A percentile compares a stretch with the other conserved stretches of the same genome.
Evolutionary conservation across 2,329 filamentous ascomycete genomes (phyloP).

Genomic region (Xylaria sp.): DNA sequence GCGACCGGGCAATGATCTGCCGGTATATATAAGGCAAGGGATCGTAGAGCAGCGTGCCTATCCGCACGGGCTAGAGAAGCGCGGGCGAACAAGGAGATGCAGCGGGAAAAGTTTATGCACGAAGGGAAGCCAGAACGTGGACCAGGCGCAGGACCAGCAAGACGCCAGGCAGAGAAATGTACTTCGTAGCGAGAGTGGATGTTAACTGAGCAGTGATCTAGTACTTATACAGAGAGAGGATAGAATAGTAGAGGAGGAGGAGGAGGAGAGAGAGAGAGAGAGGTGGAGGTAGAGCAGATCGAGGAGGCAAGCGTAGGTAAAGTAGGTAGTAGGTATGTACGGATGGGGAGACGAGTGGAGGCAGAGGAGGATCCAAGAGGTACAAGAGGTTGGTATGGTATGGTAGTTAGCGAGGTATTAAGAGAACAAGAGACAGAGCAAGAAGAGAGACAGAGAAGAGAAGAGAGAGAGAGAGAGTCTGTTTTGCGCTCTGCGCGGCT

Average conservation of each 20-base stretch:
- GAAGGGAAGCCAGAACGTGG: background rate
- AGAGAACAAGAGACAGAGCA: background rate
- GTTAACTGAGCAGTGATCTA: conserved; percentile 5
- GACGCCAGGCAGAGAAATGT: conserved; percentile 15
- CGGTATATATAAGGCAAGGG: conserved; percentile 3
- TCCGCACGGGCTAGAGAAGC: background rate
- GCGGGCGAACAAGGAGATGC: background rate
- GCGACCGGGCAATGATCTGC: background rate
- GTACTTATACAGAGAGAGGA: background rate
- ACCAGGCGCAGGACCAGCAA: conserved; percentile 15
- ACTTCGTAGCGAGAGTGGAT: conserved; percentile 15
- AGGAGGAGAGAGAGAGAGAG: conserved; percentile 23
- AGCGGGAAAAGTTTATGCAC: background rate
- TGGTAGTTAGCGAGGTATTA: too few relatives aligned
- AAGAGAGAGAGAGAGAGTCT: conserved; percentile 11
- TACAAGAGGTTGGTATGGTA: too few relatives aligned
- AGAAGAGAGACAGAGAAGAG: conserved; percentile 19
- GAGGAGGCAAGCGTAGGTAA: too few relatives aligned
- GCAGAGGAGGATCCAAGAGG: too few relatives aligned
- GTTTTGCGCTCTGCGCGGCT: background rate
- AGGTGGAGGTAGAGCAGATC: background rate
- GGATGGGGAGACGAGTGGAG: too few relatives aligned
- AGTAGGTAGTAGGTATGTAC: too few relatives aligned
- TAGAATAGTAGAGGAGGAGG: background rate
- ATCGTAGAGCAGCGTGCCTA: background rate